Percentiles rank a stretch among this genome's conserved stretches.
Conservation (phyloP, 257 asterid genomes). For the Handroanthus guayacan region DNA sequence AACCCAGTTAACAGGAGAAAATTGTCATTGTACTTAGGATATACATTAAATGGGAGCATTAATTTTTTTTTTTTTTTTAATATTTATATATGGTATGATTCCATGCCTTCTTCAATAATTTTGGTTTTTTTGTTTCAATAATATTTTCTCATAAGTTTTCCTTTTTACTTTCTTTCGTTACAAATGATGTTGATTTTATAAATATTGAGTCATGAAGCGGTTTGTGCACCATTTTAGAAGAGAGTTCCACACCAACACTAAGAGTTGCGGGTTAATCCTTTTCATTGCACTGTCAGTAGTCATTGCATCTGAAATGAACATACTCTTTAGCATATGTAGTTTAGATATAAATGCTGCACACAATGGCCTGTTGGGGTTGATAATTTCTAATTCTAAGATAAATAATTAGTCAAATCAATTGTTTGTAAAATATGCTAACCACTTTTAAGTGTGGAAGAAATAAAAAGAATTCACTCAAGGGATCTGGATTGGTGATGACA, state of each 20-base stretch:
- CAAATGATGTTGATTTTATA: neutral
- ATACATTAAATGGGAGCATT: neutral
- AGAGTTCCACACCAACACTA: neutral
- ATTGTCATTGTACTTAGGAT: neutral
- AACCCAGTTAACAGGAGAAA: neutral
- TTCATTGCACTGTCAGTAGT: neutral
- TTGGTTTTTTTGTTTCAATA: neutral
- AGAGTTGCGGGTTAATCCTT: neutral
- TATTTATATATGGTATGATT: neutral
- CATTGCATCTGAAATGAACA: neutral
- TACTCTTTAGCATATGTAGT: neutral
- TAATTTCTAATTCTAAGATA: neutral
- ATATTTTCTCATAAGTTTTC: neutral
- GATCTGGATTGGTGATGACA: neutral
- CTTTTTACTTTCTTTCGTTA: neutral
- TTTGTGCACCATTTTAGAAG: neutral
- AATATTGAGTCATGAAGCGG: neutral
- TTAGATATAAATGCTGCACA: neutral
- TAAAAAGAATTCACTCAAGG: neutral
- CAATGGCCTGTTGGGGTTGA: neutral
- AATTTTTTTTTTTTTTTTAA: neutral
- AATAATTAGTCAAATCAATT: neutral
- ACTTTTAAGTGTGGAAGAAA: neutral
- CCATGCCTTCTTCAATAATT: conserved; percentile 11
- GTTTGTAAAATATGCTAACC: conserved; percentile 4